Evolutionary conservation across 2,329 filamentous ascomycete species (phyloP), one percentile per base, ranked within the genome.

Genomic region (Fusarium palustre): DNA sequence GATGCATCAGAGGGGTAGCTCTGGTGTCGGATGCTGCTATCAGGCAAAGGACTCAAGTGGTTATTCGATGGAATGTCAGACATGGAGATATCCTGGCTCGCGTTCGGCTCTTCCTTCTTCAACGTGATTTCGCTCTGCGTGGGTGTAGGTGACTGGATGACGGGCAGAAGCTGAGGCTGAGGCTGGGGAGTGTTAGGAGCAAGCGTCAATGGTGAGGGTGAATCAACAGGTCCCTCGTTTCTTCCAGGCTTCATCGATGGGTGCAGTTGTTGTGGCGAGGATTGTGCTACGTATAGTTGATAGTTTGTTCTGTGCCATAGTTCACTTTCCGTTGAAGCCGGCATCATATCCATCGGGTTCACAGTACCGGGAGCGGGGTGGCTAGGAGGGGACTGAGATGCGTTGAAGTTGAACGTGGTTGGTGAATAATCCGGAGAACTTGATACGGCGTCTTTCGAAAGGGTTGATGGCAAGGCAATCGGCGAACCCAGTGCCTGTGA

Each of bases 301-400:
- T 79, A 77, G 62, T 81, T 79, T 18, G 77, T 80, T 36, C 76
- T 72, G 52, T 81, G 75, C 75, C 77, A 80, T 30, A 78, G 59
- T 60, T 81, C 80, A 10, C 76, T 76, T 60, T 81, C 74, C 5
- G 79, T 80, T 18, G 76, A 78, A 5, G 80, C 76, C 7, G 80
- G 82, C 85, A 86, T 86, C 31, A 87, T 82, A 49, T 85, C 83
- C 81, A 85, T 85, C 1, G 85, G 85, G 41, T 86, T 86, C 12
- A 85, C 84, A 6, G 84, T 86, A 34, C 82, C 83, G 5, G 81
- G 81, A 3, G 80, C 78, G 36, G 83, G 77, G 48, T 79, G 69
- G 7, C 59, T 55, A 15, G 79, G 75, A 45, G 78, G 75, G 22
- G 75, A 76, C 49, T 78, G 72, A 25, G 75, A 75, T 10, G 69